phyloP scores from a whole-genome alignment of 2,329 filamentous ascomycete genomes.

The Xylariaceae sp. region DNA sequence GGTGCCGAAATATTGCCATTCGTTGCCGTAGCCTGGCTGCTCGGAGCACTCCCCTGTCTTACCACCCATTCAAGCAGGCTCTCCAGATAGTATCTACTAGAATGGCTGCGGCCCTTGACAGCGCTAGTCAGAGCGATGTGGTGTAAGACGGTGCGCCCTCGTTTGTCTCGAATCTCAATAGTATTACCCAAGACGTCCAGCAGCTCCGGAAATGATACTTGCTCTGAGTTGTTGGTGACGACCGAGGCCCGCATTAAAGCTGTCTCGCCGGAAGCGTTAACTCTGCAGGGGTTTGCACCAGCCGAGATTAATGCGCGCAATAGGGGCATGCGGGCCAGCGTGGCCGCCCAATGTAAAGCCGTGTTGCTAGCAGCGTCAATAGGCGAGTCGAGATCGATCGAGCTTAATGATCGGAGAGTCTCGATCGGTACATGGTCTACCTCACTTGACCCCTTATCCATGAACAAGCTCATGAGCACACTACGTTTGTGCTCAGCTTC shows the following conservation, averaged over 20 bases:
- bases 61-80: slow-evolving; percentile 92
- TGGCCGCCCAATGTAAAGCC: slow-evolving; percentile 93
- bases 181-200: slow-evolving; percentile 84
- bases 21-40: slow-evolving; percentile 41
- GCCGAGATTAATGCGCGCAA: slow-evolving; percentile 75
- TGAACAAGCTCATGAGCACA: slow-evolving; percentile 76
- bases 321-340: slow-evolving; percentile 78
- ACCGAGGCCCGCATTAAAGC: slow-evolving; percentile 88
- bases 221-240: slow-evolving; percentile 91
- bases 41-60: slow-evolving; percentile 67
- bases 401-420: slow-evolving; percentile 68
- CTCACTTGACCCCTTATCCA: slow-evolving; percentile 67
- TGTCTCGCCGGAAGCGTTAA: slow-evolving; percentile 87
- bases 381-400: slow-evolving; percentile 83
- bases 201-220: slow-evolving; percentile 83
- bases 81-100: slow-evolving; percentile 94
- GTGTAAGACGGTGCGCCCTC: slow-evolving; percentile 87
- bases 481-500: slow-evolving; percentile 76
- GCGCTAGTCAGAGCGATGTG: slow-evolving; percentile 95
- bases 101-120: slow-evolving; percentile 85
- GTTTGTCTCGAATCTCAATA: slow-evolving; percentile 84
- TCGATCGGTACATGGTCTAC: slow-evolving; percentile 64
- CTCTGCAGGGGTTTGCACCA: slow-evolving; percentile 81
- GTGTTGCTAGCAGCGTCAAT: slow-evolving; percentile 88
- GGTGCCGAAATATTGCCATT: slow-evolving; percentile 34